A percentile compares a stretch with the other conserved stretches of the same genome.
Conservation (phyloP, 129 eudicot species). For the Helianthus annuus region HanXRQr2.0-SUNRISE NC_035449.2:14539165-14539664, state of each 20-base stretch:
- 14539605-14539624: conserved; percentile 13
- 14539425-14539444: too few relatives aligned
- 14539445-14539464: neutral
- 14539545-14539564: neutral
- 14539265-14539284: conserved; percentile 2
- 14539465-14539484: neutral
- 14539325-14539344: neutral
- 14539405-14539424: too few relatives aligned
- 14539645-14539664: conserved; percentile 18
- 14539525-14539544: neutral
- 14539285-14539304: neutral
- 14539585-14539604: neutral
- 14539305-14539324: neutral
- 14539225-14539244: conserved; percentile 12
- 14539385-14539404: too few relatives aligned
- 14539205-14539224: conserved; percentile 14
- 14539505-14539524: too few relatives aligned
- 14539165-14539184: conserved; percentile 23
- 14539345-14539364: neutral
- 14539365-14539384: conserved; percentile 17
- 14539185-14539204: conserved; percentile 19
- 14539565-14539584: neutral
- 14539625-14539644: neutral
- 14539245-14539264: conserved; percentile 5
- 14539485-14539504: neutral